Evolutionary conservation across 2,329 filamentous ascomycete genomes (phyloP).

Genomic region (Nemania sp.): DNA sequence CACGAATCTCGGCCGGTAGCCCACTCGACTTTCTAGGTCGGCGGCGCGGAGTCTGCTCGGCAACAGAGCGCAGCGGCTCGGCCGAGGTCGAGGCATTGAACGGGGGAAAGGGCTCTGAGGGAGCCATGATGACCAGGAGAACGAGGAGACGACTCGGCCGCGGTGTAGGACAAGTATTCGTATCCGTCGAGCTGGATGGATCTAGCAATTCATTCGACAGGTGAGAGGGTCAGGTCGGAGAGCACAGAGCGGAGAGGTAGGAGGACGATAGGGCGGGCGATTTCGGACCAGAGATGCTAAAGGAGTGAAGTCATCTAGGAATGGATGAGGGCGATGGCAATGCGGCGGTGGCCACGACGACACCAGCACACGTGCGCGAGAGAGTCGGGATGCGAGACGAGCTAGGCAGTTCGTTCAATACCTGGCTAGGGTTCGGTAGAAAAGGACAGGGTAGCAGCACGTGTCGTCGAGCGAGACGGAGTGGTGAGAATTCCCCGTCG

Average conservation of each 20-base stretch:
- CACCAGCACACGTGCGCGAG: too few relatives aligned
- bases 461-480: not conserved
- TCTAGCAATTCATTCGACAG: not conserved
- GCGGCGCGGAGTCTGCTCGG: slow-evolving; percentile 48
- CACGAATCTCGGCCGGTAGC: slow-evolving; percentile 56
- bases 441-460: not conserved
- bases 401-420: too few relatives aligned
- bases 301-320: slow-evolving; percentile 40
- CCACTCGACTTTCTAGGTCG: slow-evolving; percentile 60
- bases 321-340: slow-evolving; percentile 11
- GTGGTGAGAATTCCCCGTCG: not conserved
- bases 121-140: slow-evolving; percentile 45
- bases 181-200: not conserved
- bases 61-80: slow-evolving; percentile 51
- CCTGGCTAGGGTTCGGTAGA: not conserved
- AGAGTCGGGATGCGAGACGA: too few relatives aligned
- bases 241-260: too few relatives aligned
- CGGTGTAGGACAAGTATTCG: not conserved
- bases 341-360: not conserved
- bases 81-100: slow-evolving; percentile 55
- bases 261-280: too few relatives aligned
- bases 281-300: slow-evolving; percentile 34
- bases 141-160: not conserved
- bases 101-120: slow-evolving; percentile 59
- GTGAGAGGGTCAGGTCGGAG: not conserved